These are phyloP conservation scores for Eimeria acervulina DNA, from an alignment of 169 alveolate species.

Conservation along the genomic window DNA sequence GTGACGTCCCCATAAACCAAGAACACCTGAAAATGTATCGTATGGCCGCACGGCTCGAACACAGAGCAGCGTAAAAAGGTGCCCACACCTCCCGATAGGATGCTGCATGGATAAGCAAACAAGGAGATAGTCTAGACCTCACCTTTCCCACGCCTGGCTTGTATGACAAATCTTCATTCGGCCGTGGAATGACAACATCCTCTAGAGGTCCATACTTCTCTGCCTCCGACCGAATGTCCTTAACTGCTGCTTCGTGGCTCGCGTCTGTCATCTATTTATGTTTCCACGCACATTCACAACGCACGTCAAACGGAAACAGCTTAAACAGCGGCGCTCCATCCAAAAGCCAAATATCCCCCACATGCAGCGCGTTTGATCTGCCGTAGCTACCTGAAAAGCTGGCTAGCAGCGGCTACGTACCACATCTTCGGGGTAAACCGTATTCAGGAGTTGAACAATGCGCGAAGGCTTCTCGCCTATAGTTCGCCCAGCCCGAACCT, in stretches of 20 bases:
- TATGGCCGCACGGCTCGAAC: background rate
- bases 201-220: conserved; percentile 92
- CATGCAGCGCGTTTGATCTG: background rate
- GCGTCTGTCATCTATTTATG: conserved; percentile 84
- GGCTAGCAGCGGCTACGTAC: conserved; percentile 70
- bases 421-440: conserved; percentile 93
- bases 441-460: conserved; percentile 93
- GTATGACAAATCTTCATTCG: conserved; percentile 90
- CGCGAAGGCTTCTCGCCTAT: conserved; percentile 92
- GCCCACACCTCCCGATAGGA: background rate
- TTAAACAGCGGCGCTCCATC: background rate
- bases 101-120: background rate
- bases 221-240: conserved; percentile 92
- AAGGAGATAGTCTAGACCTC: background rate
- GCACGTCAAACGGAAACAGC: background rate
- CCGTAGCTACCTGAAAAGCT: background rate
- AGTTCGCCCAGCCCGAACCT: conserved; percentile 92
- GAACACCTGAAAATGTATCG: conserved; percentile 87
- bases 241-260: conserved; percentile 89
- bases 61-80: background rate
- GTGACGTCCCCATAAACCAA: conserved; percentile 89
- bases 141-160: conserved; percentile 88
- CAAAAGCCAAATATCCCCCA: background rate
- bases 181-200: conserved; percentile 92
- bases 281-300: background rate